A percentile compares a stretch with the other conserved stretches of the same genome.
phyloP scores from a whole-genome alignment of 2,329 filamentous ascomycete species.

The Lasiodiplodia sp. region DNA sequence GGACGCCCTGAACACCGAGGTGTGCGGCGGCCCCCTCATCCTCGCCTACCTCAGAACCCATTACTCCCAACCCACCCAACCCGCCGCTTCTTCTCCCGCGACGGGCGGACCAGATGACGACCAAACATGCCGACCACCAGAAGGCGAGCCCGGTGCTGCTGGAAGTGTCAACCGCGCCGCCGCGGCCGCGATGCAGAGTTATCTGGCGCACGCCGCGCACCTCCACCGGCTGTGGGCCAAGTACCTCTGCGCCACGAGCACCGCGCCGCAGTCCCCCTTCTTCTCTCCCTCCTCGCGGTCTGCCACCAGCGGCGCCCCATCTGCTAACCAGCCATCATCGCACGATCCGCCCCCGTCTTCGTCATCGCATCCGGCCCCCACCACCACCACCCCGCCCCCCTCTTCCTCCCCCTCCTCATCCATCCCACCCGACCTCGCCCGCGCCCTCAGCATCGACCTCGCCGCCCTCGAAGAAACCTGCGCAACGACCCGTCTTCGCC shows the following conservation, averaged over 20 bases:
- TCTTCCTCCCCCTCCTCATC: background rate
- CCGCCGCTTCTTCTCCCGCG: background rate
- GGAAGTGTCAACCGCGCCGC: background rate
- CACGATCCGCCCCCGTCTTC: background rate
- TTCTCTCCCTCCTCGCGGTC: slow-evolving; percentile 32
- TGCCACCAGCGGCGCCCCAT: no score
- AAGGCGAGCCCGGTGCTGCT: slow-evolving; percentile 33
- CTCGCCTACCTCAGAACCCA: slow-evolving; percentile 47
- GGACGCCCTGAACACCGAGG: slow-evolving; percentile 44
- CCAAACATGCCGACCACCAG: slow-evolving; percentile 28
- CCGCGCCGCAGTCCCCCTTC: slow-evolving; percentile 35
- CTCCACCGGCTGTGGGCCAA: slow-evolving; percentile 5
- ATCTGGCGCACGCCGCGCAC: slow-evolving; percentile 6
- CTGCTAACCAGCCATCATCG: no score
- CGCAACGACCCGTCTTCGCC: background rate
- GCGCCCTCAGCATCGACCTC: slow-evolving; percentile 34
- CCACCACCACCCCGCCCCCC: background rate
- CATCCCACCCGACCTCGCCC: slow-evolving; percentile 28
- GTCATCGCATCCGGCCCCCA: background rate
- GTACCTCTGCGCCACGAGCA: slow-evolving; percentile 33
- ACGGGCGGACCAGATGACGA: background rate
- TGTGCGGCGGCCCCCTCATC: slow-evolving; percentile 37
- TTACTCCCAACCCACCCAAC: slow-evolving; percentile 29
- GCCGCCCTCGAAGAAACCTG: slow-evolving; percentile 36
- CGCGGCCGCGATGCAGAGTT: background rate